These are phyloP conservation scores for Talaromyces ruber DNA, from an alignment of 495 filamentous ascomycete species.

Conservation along the genomic window DNA sequence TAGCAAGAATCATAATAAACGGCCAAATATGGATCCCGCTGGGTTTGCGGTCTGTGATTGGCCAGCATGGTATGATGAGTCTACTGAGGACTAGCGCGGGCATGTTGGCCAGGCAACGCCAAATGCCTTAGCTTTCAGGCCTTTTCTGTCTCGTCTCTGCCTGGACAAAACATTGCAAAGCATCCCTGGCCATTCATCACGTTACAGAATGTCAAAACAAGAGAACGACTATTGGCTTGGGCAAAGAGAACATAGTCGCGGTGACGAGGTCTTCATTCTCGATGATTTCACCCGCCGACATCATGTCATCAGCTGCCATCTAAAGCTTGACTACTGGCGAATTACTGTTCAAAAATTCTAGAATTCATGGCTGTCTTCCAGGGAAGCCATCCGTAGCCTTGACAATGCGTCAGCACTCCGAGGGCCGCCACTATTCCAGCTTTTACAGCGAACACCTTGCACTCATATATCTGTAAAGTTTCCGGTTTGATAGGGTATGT, in stretches of 20 bases:
- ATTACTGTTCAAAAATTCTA: too few relatives aligned
- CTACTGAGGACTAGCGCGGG: constrained; percentile 21
- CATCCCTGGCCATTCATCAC: background rate
- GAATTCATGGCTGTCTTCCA: too few relatives aligned
- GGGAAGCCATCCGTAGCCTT: too few relatives aligned
- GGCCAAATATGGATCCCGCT: background rate
- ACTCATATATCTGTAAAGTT: too few relatives aligned
- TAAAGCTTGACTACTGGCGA: too few relatives aligned
- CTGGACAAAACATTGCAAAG: background rate
- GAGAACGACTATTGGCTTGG: background rate
- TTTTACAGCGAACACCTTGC: too few relatives aligned
- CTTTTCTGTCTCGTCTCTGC: background rate
- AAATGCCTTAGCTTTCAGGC: constrained; percentile 10
- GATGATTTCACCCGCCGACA: background rate
- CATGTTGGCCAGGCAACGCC: constrained; percentile 36
- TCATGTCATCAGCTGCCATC: too few relatives aligned
- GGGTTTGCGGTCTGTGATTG: constrained; percentile 9
- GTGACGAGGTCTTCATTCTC: background rate
- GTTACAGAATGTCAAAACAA: background rate
- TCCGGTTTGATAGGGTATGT: too few relatives aligned
- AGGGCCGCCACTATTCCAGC: too few relatives aligned
- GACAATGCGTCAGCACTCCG: too few relatives aligned
- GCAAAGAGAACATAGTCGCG: background rate
- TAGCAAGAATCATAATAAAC: background rate
- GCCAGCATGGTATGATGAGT: constrained; percentile 35